Conservation (phyloP, 306 rosid species). For the Ziziphus jujuba region DNA sequence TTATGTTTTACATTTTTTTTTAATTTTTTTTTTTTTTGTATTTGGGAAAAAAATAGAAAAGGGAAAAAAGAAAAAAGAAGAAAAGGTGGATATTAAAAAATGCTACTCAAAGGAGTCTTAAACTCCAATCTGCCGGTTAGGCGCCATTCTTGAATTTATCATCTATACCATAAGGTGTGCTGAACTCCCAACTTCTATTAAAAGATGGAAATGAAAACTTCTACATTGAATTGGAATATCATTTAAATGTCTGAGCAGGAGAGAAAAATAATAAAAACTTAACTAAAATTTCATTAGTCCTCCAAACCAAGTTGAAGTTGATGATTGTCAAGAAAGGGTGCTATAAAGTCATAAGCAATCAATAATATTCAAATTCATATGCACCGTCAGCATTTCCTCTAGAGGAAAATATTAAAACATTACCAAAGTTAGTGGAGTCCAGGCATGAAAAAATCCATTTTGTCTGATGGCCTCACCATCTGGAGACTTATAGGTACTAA, state of each 20-base stretch:
- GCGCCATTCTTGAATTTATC: background rate
- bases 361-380: background rate
- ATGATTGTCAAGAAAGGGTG: slow-evolving; percentile 1
- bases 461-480: slow-evolving; percentile 83
- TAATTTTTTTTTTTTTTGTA: too few relatives aligned
- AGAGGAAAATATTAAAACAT: background rate
- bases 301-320: slow-evolving; percentile 8
- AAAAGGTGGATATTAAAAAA: background rate
- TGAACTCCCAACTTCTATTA: background rate
- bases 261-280: background rate
- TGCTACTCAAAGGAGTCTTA: background rate
- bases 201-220: too few relatives aligned
- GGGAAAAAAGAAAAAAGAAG: too few relatives aligned
- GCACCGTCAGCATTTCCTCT: background rate
- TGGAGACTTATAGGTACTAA: slow-evolving; percentile 79
- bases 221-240: too few relatives aligned
- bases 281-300: background rate
- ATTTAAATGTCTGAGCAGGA: background rate
- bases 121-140: background rate
- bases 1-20: too few relatives aligned
- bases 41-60: too few relatives aligned
- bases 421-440: slow-evolving; percentile 89
- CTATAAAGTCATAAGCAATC: background rate
- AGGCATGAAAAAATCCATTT: slow-evolving; percentile 78
- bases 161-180: background rate